Evolutionary conservation across 139 green algal genomes (phyloP).

Genomic region (Coccomyxa sp.): DNA sequence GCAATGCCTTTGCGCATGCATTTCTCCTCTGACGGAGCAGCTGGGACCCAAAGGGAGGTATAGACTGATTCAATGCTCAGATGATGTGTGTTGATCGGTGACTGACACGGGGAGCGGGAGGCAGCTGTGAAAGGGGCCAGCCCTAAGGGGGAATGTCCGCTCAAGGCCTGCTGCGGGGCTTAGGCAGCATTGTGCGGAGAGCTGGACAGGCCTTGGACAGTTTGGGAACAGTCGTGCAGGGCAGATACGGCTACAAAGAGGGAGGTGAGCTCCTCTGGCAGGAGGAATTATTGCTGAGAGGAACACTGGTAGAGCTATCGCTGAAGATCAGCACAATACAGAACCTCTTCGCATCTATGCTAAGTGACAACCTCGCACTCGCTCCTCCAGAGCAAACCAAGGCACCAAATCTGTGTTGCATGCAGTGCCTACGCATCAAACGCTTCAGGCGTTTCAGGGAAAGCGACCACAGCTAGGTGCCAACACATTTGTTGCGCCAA

Average conservation of each 20-base stretch:
- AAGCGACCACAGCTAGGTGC: conserved; percentile 48
- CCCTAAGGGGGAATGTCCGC: conserved; percentile 8
- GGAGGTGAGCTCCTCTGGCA: conserved; percentile 27
- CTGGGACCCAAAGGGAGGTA: neutral
- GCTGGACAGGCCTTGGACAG: conserved; percentile 42
- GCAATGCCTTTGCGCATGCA: neutral
- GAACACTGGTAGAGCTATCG: neutral
- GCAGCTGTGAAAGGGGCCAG: neutral
- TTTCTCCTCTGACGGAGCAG: neutral
- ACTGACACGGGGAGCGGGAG: neutral
- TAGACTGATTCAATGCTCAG: neutral
- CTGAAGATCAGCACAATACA: neutral
- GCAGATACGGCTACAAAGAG: conserved; percentile 47
- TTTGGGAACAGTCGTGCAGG: conserved; percentile 43
- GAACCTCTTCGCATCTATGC: neutral
- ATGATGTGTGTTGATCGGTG: neutral
- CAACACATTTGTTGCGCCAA: conserved; percentile 80
- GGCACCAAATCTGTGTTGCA: neutral
- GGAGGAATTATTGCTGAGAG: neutral
- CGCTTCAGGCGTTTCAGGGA: conserved; percentile 22
- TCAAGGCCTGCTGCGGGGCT: neutral
- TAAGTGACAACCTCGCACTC: conserved; percentile 14
- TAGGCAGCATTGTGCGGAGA: conserved; percentile 17
- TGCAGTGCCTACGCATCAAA: conserved; percentile 44
- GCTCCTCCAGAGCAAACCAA: neutral